Evolutionary conservation across 148 eudicot species (phyloP).

Genomic region (Chenopodium album): DNA sequence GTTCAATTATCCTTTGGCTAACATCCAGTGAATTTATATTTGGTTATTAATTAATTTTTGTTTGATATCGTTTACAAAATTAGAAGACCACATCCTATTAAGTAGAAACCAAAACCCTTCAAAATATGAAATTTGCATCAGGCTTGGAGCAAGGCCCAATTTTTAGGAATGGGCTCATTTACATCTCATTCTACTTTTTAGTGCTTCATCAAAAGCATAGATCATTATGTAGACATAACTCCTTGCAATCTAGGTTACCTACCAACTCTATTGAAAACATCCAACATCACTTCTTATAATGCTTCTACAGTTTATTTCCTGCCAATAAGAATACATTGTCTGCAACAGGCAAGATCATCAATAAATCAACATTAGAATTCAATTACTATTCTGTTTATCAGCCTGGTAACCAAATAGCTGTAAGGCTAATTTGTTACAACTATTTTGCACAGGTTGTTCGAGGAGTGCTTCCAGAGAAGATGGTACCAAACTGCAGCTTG

Average conservation of each 20-base stretch:
- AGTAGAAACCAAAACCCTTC: not conserved
- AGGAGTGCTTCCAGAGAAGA: conserved; percentile 91
- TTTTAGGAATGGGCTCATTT: not conserved
- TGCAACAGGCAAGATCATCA: not conserved
- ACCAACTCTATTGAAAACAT: not conserved
- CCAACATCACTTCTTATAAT: not conserved
- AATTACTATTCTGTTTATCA: not conserved
- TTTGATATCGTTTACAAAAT: not conserved
- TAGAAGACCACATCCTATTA: not conserved
- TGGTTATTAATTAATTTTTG: not conserved
- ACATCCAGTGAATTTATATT: not conserved
- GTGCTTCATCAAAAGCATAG: not conserved
- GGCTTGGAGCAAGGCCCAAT: not conserved
- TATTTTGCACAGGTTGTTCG: conserved; percentile 69
- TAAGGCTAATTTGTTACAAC: not conserved
- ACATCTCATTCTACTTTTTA: not conserved
- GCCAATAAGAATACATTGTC: not conserved
- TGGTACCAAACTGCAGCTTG: conserved; percentile 99
- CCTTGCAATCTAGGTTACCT: not conserved
- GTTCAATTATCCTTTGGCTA: not conserved
- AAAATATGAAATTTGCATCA: not conserved
- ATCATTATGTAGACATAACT: not conserved
- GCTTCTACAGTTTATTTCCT: not conserved
- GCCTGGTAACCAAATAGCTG: not conserved
- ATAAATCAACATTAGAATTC: not conserved